Conservation (phyloP, 805 yeast species). For the Isabelozyma rhagii region DNA sequence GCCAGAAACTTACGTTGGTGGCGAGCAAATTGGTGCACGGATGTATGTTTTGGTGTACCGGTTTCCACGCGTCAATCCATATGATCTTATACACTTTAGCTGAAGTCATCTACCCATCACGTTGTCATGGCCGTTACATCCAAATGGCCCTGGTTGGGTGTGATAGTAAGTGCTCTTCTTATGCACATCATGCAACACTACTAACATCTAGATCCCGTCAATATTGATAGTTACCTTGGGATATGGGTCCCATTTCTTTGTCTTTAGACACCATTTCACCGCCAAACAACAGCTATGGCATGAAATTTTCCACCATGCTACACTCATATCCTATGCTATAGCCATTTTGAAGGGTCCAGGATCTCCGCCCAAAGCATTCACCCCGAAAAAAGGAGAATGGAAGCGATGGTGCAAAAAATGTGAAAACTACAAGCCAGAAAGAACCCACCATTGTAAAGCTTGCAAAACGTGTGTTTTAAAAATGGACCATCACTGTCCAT, state of each 20-base stretch:
- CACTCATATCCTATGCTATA: constrained; percentile 52
- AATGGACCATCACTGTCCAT: constrained; percentile 94
- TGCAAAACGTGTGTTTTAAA: constrained; percentile 73
- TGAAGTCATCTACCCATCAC: not conserved
- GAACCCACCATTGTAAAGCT: constrained; percentile 82
- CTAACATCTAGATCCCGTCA: constrained; percentile 56
- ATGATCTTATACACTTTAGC: not conserved
- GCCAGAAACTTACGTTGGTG: not conserved
- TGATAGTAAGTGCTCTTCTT: constrained; percentile 24
- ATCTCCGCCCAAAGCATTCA: constrained; percentile 49
- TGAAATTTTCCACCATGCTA: not conserved
- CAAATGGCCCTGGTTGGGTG: constrained; percentile 50
- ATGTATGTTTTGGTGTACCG: not conserved
- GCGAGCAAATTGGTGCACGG: not conserved
- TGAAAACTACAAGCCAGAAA: constrained; percentile 67
- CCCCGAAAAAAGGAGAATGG: constrained; percentile 52
- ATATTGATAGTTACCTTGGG: constrained; percentile 56
- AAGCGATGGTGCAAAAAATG: constrained; percentile 73
- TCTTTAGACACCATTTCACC: constrained; percentile 46
- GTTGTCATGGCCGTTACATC: constrained; percentile 31
- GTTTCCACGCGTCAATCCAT: not conserved
- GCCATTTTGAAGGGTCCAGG: constrained; percentile 76
- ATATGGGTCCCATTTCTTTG: constrained; percentile 57
- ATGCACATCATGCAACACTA: not conserved
- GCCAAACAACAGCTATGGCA: constrained; percentile 53